Evolutionary conservation across 805 yeast genomes (phyloP).

Genomic region (Kodamaea laetipori): DNA sequence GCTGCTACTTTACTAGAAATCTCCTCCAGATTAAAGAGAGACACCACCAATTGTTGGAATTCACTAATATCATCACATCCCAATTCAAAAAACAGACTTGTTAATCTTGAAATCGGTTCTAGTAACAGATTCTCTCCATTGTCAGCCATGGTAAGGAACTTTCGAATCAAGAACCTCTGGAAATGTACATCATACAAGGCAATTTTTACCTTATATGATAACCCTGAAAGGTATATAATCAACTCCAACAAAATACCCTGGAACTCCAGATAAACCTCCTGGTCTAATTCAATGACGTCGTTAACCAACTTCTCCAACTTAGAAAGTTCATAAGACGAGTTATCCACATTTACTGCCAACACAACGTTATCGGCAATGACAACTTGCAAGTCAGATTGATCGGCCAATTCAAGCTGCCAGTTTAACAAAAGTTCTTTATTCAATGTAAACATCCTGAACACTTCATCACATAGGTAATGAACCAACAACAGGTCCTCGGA

Average conservation of each 20-base stretch:
- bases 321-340: neutral
- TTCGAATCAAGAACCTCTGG: slow-evolving; percentile 23
- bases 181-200: slow-evolving; percentile 23
- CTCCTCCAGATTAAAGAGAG: no score
- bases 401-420: slow-evolving; percentile 41
- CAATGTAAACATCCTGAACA: slow-evolving; percentile 26
- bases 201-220: slow-evolving; percentile 27
- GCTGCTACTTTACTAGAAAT: no score
- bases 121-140: neutral
- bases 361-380: slow-evolving; percentile 29
- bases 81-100: slow-evolving; percentile 31
- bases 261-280: slow-evolving; percentile 1
- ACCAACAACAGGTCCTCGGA: slow-evolving; percentile 6
- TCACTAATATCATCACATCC: slow-evolving; percentile 29
- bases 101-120: slow-evolving; percentile 7
- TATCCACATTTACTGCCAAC: slow-evolving; percentile 10
- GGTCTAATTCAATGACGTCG: neutral
- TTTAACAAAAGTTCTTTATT: slow-evolving; percentile 31
- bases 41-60: neutral
- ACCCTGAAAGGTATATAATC: slow-evolving; percentile 20
- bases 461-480: slow-evolving; percentile 11
- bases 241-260: slow-evolving; percentile 4
- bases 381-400: slow-evolving; percentile 22
- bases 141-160: slow-evolving; percentile 17
- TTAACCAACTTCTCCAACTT: slow-evolving; percentile 16